A percentile compares a stretch with the other conserved stretches of the same genome.
Evolutionary conservation across 441 rosid species (phyloP).

Genomic region (Arabidopsis lyrata): DNA sequence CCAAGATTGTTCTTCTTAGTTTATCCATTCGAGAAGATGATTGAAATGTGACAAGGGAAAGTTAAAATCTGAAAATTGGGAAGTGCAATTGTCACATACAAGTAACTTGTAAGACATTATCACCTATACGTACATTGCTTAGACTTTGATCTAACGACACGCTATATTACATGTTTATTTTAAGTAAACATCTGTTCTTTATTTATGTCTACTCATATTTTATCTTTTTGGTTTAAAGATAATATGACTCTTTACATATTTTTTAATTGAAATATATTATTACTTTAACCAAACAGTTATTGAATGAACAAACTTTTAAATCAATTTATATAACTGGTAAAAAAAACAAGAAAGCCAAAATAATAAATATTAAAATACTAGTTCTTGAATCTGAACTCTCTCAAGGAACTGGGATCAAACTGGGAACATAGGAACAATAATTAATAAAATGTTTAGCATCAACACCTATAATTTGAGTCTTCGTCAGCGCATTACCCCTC

Average conservation of each 20-base stretch:
- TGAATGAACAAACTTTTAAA: background rate
- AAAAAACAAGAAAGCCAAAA: background rate
- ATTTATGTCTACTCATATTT: no score
- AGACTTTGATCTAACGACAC: background rate
- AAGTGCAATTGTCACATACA: background rate
- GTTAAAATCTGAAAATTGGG: background rate
- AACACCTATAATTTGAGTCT: background rate
- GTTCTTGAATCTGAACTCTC: background rate
- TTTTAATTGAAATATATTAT: background rate
- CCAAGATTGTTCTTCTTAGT: background rate
- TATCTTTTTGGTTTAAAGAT: no score
- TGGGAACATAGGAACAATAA: background rate
- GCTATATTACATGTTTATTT: no score
- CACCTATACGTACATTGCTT: no score
- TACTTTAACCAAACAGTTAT: background rate
- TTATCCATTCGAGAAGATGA: background rate
- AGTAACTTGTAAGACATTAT: background rate
- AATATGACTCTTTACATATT: background rate
- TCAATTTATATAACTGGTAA: background rate
- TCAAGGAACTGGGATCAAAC: background rate
- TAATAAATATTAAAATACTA: background rate
- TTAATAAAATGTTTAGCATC: background rate
- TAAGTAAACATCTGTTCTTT: background rate
- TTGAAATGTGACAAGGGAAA: background rate
- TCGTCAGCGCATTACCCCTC: constrained; percentile 1